A percentile compares a stretch with the other conserved stretches of the same genome.
Evolutionary conservation across 768 basidiomycete genomes (phyloP).

Genomic region (Phaffia australis): DNA sequence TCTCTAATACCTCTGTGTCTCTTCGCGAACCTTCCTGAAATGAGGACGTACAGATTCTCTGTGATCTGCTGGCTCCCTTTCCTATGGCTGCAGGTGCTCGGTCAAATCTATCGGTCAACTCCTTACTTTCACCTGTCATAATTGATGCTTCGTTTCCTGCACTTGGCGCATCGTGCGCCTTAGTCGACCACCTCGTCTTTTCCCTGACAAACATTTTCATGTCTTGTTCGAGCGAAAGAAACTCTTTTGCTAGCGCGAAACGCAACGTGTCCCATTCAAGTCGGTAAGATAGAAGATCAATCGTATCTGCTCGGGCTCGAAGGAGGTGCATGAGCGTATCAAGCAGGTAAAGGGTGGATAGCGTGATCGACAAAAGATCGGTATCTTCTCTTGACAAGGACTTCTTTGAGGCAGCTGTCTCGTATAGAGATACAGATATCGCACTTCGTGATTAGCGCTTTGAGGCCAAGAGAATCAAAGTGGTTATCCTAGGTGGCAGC

Average conservation of each 20-base stretch:
- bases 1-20: background rate
- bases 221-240: conserved; percentile 10
- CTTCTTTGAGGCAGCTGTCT: conserved; percentile 22
- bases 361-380: conserved; percentile 22
- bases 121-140: background rate
- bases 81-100: background rate
- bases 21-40: background rate
- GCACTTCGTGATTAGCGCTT: too few relatives aligned
- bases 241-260: conserved; percentile 1
- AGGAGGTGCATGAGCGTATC: conserved; percentile 25
- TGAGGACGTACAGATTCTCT: conserved; percentile 4
- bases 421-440: background rate
- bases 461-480: background rate
- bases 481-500: background rate
- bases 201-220: conserved; percentile 4
- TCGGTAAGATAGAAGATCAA: conserved; percentile 21
- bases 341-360: conserved; percentile 21
- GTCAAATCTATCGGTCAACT: background rate
- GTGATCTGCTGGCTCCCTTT: background rate
- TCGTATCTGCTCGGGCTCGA: conserved; percentile 18
- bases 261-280: conserved; percentile 24
- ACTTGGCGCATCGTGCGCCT: conserved; percentile 4
- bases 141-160: background rate
- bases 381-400: conserved; percentile 18
- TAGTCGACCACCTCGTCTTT: conserved; percentile 12